Conservation (phyloP, 495 filamentous ascomycete species). For the Hyphodiscus hymeniophilus region DNA sequence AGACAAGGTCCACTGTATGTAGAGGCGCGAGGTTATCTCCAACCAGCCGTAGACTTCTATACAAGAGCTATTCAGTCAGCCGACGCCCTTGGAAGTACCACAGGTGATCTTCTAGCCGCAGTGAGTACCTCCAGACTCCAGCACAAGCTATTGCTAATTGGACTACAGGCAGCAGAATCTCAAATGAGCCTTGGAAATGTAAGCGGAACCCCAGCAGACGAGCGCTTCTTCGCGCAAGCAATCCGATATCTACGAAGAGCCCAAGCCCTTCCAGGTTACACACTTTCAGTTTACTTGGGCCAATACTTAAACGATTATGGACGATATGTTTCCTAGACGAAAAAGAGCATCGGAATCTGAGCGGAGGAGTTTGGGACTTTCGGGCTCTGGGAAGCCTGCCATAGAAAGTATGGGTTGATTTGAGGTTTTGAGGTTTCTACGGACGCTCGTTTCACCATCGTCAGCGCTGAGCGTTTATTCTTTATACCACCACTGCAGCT, state of each 20-base stretch:
- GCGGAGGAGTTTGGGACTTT: background rate
- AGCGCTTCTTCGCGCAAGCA: conserved; percentile 37
- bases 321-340: conserved; percentile 20
- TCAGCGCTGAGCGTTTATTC: too few species aligned
- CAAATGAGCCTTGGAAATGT: conserved; percentile 47
- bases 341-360: background rate
- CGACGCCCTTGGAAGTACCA: conserved; percentile 25
- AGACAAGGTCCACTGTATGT: conserved; percentile 30
- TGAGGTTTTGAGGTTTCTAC: background rate
- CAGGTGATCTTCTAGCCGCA: conserved; percentile 32
- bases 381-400: background rate
- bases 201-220: conserved; percentile 31
- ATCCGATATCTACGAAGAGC: conserved; percentile 38
- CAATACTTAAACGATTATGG: conserved; percentile 41
- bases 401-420: background rate
- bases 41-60: conserved; percentile 42
- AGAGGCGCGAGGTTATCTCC: conserved; percentile 37
- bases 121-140: conserved; percentile 23
- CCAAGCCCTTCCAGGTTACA: conserved; percentile 29
- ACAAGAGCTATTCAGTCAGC: conserved; percentile 34
- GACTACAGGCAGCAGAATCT: conserved; percentile 39
- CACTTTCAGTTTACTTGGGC: conserved; percentile 34
- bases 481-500: too few species aligned
- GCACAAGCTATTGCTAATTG: conserved; percentile 7
- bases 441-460: too few species aligned